These are phyloP conservation scores for Sisymbrium altissimum DNA, from an alignment of 345 rosid genomes.

Conservation along the genomic window DNA sequence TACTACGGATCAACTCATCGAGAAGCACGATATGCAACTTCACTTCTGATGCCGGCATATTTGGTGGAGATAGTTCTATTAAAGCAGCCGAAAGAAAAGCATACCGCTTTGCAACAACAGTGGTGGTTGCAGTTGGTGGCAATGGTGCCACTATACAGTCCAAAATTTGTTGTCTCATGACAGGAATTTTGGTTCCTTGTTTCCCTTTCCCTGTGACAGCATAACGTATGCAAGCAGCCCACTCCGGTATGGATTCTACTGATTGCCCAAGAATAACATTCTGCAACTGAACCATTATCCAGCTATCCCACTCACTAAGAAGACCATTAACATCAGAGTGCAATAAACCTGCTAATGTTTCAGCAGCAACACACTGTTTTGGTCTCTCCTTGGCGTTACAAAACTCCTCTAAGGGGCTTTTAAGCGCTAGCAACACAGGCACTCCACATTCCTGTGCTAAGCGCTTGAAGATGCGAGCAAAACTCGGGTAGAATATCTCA, in stretches of 20 bases:
- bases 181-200: constrained; percentile 72
- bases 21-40: constrained; percentile 66
- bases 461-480: constrained; percentile 95
- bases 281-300: constrained; percentile 88
- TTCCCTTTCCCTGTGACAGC: constrained; percentile 99
- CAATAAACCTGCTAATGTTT: constrained; percentile 89
- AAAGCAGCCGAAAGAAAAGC: constrained; percentile 92
- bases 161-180: constrained; percentile 74
- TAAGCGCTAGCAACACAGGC: constrained; percentile 68
- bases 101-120: constrained; percentile 92
- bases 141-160: constrained; percentile 76
- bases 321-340: constrained; percentile 92
- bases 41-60: constrained; percentile 73
- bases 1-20: constrained; percentile 71
- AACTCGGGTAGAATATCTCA: constrained; percentile 86
- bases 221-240: constrained; percentile 98
- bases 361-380: constrained; percentile 98
- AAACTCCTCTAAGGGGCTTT: constrained; percentile 75
- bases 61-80: constrained; percentile 81
- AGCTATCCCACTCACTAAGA: constrained; percentile 76
- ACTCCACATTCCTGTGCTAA: constrained; percentile 92
- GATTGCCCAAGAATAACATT: constrained; percentile 76
- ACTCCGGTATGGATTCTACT: constrained; percentile 92
- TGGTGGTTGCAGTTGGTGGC: constrained; percentile 76
- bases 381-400: constrained; percentile 87